Evolutionary conservation across 129 eudicot genomes (phyloP), one percentile per base, ranked within the genome.

Genomic region (Artemisia argyi): DNA sequence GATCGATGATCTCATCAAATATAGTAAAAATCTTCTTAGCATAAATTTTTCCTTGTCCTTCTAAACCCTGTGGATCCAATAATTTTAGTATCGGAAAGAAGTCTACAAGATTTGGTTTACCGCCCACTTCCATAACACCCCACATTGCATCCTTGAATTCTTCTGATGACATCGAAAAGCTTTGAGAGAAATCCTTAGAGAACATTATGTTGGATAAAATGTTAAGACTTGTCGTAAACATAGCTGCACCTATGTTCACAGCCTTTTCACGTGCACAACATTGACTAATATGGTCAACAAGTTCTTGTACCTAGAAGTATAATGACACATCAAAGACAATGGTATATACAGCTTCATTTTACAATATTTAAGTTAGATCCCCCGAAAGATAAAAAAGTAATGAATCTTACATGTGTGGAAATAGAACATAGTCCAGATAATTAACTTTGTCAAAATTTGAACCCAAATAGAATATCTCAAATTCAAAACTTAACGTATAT

Each of bases 131-230:
- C 78, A 76, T 42, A 11, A 87, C 10, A n/a, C 56, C 69, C 51
- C 68, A 20, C 0, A 76, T 67, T 3, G 53, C n/a, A 1, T 79
- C 85, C 77, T 61, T 76, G 18, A 87, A 60, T 54, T 84, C 87
- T 58, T 71, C 69, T 13, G 86, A 76, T 10, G 75, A 59, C 3
- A 46, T 59, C 0, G 84, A 76, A 20, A 32, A 66, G 32, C 46
- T 61, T 19, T 50, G 57, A 6, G 74, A 78, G 11, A 87, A 73
- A 48, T 84, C 89, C 35, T 56, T 28, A 5, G 92, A 87, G 42
- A 87, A 87, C 1, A 87, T 9, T 3, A 83, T 63, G 57, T 79
- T 72, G 8, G 92, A 87, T 16, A 87, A 32, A 60, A 81, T 56
- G 69, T 81, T 83, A 15, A 86, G 61, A 13, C 78, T 22, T 19